phyloP scores from a whole-genome alignment of 495 filamentous ascomycete species.

The Talaromyces borbonicus region DNA sequence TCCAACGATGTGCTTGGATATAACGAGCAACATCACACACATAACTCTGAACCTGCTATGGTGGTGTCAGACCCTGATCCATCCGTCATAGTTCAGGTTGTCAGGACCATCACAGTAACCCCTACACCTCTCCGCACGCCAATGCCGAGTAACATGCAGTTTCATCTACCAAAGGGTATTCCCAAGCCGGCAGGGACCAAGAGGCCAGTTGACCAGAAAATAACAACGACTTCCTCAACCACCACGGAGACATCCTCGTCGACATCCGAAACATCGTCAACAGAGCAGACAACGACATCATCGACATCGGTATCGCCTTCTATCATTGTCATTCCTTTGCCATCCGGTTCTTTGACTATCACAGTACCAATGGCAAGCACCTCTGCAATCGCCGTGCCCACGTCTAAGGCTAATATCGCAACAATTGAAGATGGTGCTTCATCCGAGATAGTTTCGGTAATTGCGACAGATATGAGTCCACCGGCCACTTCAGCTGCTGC shows the following conservation, averaged over 20 bases:
- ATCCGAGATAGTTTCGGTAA: background rate
- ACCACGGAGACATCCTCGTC: background rate
- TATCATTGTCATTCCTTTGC: background rate
- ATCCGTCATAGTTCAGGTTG: background rate
- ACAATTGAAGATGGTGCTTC: background rate
- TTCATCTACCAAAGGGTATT: background rate
- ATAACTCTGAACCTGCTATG: background rate
- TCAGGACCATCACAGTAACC: background rate
- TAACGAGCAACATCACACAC: background rate
- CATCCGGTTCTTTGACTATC: background rate
- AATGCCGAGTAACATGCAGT: conserved; percentile 1
- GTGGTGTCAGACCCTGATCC: background rate
- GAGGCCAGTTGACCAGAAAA: background rate
- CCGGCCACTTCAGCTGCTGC: background rate
- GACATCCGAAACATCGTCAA: background rate
- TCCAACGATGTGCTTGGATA: background rate
- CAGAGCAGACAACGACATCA: background rate
- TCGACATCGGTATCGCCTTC: background rate
- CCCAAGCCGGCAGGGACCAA: background rate
- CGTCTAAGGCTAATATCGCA: background rate
- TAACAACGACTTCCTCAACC: no score
- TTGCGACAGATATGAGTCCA: background rate
- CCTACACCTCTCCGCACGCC: background rate
- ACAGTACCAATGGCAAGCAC: background rate
- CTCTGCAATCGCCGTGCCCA: background rate